These are phyloP conservation scores for Phytopythium delawarense DNA, from an alignment of 352 stramenopile species.

Conservation along the genomic window DNA sequence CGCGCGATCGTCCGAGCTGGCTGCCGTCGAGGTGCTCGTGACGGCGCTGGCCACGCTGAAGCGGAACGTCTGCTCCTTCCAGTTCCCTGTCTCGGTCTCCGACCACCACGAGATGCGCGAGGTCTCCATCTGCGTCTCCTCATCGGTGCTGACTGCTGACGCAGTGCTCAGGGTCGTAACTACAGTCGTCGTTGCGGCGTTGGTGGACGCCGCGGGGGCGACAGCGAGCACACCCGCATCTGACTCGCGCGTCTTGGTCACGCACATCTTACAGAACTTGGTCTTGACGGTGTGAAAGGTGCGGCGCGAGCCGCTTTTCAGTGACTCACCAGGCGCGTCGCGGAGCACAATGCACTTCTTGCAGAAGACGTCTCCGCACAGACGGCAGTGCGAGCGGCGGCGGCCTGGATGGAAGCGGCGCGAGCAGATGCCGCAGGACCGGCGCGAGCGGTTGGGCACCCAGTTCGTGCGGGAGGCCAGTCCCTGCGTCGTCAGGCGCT, in stretches of 20 bases:
- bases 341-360: conserved; percentile 62
- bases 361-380: conserved; percentile 77
- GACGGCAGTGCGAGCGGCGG: conserved; percentile 60
- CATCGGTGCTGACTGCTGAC: no score
- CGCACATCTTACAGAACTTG: conserved; percentile 56
- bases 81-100: conserved; percentile 32
- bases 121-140: conserved; percentile 8
- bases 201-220: conserved; percentile 8
- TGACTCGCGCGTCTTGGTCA: conserved; percentile 45
- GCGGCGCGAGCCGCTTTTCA: conserved; percentile 14
- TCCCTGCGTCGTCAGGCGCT: conserved; percentile 45
- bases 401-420: conserved; percentile 48
- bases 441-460: conserved; percentile 40
- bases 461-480: conserved; percentile 26
- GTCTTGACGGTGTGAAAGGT: conserved; percentile 51
- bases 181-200: neutral
- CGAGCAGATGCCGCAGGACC: conserved; percentile 56
- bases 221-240: conserved; percentile 12
- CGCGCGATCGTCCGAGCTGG: conserved; percentile 1
- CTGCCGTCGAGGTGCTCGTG: conserved; percentile 16
- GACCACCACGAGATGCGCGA: conserved; percentile 38
- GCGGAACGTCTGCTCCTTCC: conserved; percentile 29
- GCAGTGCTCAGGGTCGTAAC: neutral
- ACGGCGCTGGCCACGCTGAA: conserved; percentile 32
- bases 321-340: conserved; percentile 27